Conservation (phyloP, 2,329 filamentous ascomycete genomes). For the Colletotrichum cordylinicola region DNA sequence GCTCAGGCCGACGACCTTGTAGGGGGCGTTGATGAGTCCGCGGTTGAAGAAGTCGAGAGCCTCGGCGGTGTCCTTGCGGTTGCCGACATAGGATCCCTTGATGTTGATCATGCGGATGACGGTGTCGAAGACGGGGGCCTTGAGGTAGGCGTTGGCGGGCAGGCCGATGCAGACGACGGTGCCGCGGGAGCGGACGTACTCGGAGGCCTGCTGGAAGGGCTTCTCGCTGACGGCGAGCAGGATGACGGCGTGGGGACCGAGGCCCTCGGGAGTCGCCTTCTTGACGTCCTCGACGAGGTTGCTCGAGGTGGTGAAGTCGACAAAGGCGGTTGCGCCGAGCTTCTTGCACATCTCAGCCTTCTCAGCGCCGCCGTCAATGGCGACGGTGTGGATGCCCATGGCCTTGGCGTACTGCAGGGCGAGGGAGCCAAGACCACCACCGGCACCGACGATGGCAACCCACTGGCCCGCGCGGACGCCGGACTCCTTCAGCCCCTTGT, state of each 20-base stretch:
- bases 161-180: constrained; percentile 89
- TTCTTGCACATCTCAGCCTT: constrained; percentile 74
- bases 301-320: constrained; percentile 80
- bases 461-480: constrained; percentile 75
- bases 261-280: constrained; percentile 77
- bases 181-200: constrained; percentile 84
- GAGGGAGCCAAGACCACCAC: constrained; percentile 80
- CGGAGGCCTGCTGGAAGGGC: constrained; percentile 93
- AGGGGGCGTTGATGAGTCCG: constrained; percentile 86
- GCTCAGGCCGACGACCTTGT: constrained; percentile 82
- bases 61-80: constrained; percentile 85
- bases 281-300: constrained; percentile 87
- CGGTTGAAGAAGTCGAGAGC: constrained; percentile 88
- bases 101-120: constrained; percentile 91
- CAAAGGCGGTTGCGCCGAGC: constrained; percentile 75
- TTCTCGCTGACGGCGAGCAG: constrained; percentile 87
- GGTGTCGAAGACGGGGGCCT: constrained; percentile 86
- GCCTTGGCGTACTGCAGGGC: constrained; percentile 89
- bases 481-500: constrained; percentile 91
- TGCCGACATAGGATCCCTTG: constrained; percentile 93
- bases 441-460: constrained; percentile 85
- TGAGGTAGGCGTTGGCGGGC: constrained; percentile 79
- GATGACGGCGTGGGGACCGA: constrained; percentile 87
- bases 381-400: constrained; percentile 83
- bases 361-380: constrained; percentile 83